Percentiles rank a stretch among this genome's conserved stretches.
phyloP scores from a whole-genome alignment of 495 filamentous ascomycete species.

The Mycothermus thermophilus region DNA sequence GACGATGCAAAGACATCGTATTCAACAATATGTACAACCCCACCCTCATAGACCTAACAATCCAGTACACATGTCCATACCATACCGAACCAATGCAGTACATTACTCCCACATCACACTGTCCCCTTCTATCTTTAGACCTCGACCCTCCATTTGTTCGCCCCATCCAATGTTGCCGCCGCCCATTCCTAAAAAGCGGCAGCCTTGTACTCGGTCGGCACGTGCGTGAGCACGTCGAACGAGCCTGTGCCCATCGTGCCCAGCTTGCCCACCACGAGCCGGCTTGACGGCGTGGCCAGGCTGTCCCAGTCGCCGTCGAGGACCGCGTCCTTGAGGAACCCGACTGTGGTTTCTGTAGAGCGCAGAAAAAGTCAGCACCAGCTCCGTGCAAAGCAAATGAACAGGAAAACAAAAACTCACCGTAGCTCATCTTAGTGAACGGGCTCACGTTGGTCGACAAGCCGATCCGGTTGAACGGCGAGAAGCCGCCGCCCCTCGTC shows the following conservation, averaged over 20 bases:
- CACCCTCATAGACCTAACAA: no score
- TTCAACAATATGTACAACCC: no score
- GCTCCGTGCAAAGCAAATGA: background rate
- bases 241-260: conserved; percentile 76
- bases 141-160: no score
- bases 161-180: no score
- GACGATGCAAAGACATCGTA: no score
- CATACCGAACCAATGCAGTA: no score
- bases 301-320: conserved; percentile 82
- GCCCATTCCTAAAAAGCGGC: conserved; percentile 9
- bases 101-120: no score
- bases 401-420: conserved; percentile 5
- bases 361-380: conserved; percentile 1
- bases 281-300: conserved; percentile 67
- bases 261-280: conserved; percentile 76
- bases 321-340: conserved; percentile 83
- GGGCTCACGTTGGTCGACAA: conserved; percentile 70
- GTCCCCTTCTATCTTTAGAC: no score
- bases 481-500: conserved; percentile 73
- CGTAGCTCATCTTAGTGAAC: conserved; percentile 97
- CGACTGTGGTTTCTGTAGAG: conserved; percentile 62
- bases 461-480: conserved; percentile 81
- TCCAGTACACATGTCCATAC: no score
- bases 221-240: conserved; percentile 64
- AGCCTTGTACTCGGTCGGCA: conserved; percentile 24